phyloP scores from a whole-genome alignment of 106 monocot genomes.

The Platanthera zijinensis region DNA sequence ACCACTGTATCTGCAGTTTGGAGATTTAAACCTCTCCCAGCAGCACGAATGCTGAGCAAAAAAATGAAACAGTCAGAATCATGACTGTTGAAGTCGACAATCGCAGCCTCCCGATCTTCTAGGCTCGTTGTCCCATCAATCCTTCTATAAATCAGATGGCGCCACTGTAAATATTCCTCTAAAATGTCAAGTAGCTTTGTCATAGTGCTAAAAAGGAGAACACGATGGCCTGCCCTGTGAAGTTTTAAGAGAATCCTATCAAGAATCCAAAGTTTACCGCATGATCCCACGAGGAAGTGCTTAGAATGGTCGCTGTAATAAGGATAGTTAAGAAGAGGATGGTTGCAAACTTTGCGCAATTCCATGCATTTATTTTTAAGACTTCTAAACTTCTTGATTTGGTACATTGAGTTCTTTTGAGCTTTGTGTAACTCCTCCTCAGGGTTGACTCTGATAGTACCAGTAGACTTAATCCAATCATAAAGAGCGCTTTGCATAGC shows the following conservation, averaged over 20 bases:
- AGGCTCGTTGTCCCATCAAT: constrained; percentile 96
- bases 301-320: constrained; percentile 65
- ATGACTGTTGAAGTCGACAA: constrained; percentile 86
- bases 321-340: constrained; percentile 89
- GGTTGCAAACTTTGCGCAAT: constrained; percentile 89
- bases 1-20: constrained; percentile 97
- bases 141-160: constrained; percentile 67
- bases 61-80: constrained; percentile 87
- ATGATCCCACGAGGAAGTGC: constrained; percentile 80
- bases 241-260: constrained; percentile 97
- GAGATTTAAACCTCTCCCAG: constrained; percentile 95
- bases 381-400: constrained; percentile 74
- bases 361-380: constrained; percentile 98
- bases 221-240: constrained; percentile 89
- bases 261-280: constrained; percentile 94
- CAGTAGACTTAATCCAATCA: constrained; percentile 97
- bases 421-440: constrained; percentile 64
- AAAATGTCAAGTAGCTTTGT: constrained; percentile 94
- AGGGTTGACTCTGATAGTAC: constrained; percentile 94
- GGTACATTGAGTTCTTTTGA: constrained; percentile 79
- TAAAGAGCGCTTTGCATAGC: constrained; percentile 87
- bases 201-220: constrained; percentile 98
- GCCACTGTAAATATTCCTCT: constrained; percentile 96
- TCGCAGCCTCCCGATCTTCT: constrained; percentile 90
- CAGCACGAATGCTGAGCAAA: constrained; percentile 96